phyloP scores from a whole-genome alignment of 176 grass and related monocot genomes.

The Triticum aestivum region DNA sequence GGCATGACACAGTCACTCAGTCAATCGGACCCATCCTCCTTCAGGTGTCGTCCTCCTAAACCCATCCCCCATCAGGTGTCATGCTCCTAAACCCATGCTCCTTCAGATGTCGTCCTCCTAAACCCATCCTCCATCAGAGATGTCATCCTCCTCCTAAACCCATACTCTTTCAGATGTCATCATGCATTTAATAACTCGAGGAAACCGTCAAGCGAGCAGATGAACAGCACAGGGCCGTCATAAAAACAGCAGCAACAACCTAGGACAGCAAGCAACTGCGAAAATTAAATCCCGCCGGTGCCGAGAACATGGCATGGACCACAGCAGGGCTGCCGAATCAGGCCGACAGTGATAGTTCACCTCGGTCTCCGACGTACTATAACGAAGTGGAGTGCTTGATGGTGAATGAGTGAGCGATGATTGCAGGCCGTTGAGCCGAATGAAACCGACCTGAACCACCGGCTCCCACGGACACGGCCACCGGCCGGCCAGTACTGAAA shows the following conservation, averaged over 20 bases:
- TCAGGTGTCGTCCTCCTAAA: neutral
- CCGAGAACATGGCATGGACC: neutral
- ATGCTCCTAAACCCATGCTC: neutral
- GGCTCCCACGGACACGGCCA: neutral
- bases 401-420: neutral
- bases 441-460: neutral
- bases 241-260: conserved; percentile 7
- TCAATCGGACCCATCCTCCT: neutral
- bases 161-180: neutral
- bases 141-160: too few species aligned
- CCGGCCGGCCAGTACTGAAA: neutral
- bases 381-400: neutral
- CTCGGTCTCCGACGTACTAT: neutral
- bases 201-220: conserved; percentile 15
- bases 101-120: too few species aligned
- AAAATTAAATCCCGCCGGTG: conserved; percentile 17
- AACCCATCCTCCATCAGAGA: too few species aligned
- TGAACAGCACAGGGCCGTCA: neutral
- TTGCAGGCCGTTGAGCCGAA: neutral
- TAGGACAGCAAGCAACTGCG: conserved; percentile 7
- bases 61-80: neutral
- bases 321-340: conserved; percentile 18
- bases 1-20: too few species aligned
- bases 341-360: neutral
- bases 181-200: neutral